A percentile compares a stretch with the other conserved stretches of the same genome.
These are phyloP conservation scores for Populus hybrid DNA, from an alignment of 441 rosid genomes.

Conservation along the genomic window DNA sequence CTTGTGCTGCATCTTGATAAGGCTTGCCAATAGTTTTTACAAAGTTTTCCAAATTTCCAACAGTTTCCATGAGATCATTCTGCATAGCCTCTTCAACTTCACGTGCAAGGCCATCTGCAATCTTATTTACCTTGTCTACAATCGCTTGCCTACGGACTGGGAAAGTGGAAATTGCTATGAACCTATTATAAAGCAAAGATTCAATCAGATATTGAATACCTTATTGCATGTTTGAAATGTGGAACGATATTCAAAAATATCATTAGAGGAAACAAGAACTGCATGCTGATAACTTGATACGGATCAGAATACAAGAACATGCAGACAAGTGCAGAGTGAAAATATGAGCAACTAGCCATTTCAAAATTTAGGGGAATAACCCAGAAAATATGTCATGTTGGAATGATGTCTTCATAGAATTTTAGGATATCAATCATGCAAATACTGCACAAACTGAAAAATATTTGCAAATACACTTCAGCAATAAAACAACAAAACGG, in stretches of 20 bases:
- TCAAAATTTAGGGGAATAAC: background rate
- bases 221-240: background rate
- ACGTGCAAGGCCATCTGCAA: slow-evolving; percentile 60
- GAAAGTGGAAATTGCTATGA: slow-evolving; percentile 68
- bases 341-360: background rate
- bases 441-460: background rate
- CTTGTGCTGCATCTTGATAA: slow-evolving; percentile 69
- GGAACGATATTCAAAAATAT: background rate
- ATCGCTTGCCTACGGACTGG: slow-evolving; percentile 63
- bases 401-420: background rate
- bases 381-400: background rate
- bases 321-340: background rate
- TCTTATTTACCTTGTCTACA: slow-evolving; percentile 58
- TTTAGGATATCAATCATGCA: background rate
- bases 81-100: slow-evolving; percentile 90
- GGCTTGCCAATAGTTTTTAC: slow-evolving; percentile 63
- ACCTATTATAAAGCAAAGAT: slow-evolving; percentile 39
- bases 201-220: slow-evolving; percentile 7
- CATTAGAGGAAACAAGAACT: background rate
- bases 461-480: background rate
- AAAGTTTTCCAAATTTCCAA: slow-evolving; percentile 46
- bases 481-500: background rate
- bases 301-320: background rate
- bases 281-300: background rate
- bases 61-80: slow-evolving; percentile 62